Evolutionary conservation across 2,329 filamentous ascomycete species (phyloP), one percentile per base, ranked within the genome.

Genomic region (Talaromyces piceae): DNA sequence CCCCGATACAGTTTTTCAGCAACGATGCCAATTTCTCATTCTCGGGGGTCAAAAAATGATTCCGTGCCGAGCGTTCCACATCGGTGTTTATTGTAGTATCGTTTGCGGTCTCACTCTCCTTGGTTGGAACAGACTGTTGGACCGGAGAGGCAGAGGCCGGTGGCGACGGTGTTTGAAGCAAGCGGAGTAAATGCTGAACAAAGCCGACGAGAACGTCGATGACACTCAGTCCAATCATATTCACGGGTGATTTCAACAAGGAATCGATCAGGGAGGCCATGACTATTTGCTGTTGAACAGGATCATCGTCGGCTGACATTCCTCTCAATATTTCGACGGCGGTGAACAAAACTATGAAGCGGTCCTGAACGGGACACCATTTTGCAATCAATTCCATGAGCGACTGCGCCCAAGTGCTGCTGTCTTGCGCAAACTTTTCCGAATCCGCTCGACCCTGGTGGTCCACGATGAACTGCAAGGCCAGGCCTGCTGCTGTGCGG

Each of bases 291-390:
- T 87, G 82, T 41, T 82, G 77, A 28, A 96, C 68, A 39, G 83
- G 82, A 8, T 85, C 82, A 61, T 91, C 87, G 5, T 77, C 78
- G 30, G 91, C 76, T 0, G 83, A 81, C 41, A 80, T 82, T 51
- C 80, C 78, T 3, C 87, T 74, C 47, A 97, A 73, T 3, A 80
- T 80, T 59, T 96, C 91, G 72, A 94, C 83, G 2, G 86, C 79
- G 1, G 87, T 86, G 43, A 95, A 80, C 44, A 96, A 76, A 51
- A 97, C 93, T 33, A 91, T 82, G 71, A 95, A 97, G 49, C 93
- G 86, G 63, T 95, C 89, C 66, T 97, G 91, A 1, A 97, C 91
- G 0, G 93, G 90, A 0, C 90, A 86, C 90, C 91, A 97, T 53
- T 83, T 81, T 13, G 89, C 84, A 49, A 91, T 79, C 55, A 91